Evolutionary conservation across 164 flowering plant species (phyloP).

Genomic region (Cinnamomum chago): DNA sequence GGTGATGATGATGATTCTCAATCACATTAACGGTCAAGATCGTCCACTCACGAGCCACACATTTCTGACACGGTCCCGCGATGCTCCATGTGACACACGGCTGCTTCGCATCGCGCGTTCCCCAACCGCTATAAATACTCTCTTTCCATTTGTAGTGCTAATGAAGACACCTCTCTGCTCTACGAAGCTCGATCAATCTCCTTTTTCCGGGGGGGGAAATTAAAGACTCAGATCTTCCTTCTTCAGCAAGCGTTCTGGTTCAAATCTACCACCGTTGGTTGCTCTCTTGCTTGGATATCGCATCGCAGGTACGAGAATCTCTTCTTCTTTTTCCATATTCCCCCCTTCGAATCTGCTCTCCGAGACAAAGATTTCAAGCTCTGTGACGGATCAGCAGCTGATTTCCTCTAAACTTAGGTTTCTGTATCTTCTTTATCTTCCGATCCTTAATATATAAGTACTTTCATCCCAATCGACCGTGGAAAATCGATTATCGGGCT

Average conservation of each 20-base stretch:
- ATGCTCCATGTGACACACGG: neutral
- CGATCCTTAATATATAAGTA: neutral
- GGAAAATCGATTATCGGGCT: conserved; percentile 1
- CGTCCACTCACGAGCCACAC: neutral
- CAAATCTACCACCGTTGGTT: neutral
- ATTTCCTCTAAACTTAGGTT: no score
- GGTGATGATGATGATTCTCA: no score
- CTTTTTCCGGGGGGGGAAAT: conserved; percentile 5
- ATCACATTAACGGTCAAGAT: no score
- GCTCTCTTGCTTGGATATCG: neutral
- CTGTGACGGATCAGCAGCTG: neutral
- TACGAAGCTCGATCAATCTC: conserved; percentile 4
- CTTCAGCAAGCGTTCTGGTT: neutral
- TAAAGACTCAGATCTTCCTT: conserved; percentile 5
- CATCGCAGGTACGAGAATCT: neutral
- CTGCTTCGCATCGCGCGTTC: neutral
- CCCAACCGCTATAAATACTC: conserved; percentile 10
- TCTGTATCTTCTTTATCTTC: conserved; percentile 1
- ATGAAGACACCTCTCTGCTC: neutral
- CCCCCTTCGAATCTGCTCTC: neutral
- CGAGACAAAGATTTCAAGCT: neutral
- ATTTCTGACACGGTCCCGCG: neutral
- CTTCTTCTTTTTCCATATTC: neutral
- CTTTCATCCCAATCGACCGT: neutral
- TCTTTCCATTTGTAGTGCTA: no score